phyloP scores from a whole-genome alignment of 805 yeast species.

The Zygoascus flipseniorum region DNA sequence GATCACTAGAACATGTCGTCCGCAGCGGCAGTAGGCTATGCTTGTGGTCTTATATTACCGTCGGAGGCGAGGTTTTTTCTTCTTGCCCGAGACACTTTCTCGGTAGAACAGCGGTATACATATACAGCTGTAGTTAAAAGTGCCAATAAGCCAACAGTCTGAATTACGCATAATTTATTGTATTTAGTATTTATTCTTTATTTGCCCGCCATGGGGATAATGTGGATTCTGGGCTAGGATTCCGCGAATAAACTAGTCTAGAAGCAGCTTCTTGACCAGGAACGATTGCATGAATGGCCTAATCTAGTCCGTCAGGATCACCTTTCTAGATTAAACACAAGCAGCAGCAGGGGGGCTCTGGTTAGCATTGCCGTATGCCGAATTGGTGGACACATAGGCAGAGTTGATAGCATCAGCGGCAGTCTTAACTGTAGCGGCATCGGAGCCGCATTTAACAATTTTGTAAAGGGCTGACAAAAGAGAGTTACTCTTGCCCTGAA shows the following conservation, averaged over 20 bases:
- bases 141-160: no score
- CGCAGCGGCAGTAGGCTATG: no score
- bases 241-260: constrained; percentile 40
- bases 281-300: constrained; percentile 52
- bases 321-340: constrained; percentile 29
- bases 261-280: constrained; percentile 38
- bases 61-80: no score
- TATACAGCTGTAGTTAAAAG: no score
- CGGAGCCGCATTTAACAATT: constrained; percentile 12
- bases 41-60: no score
- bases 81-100: no score
- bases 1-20: no score
- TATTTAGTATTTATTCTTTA: no score
- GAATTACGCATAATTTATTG: no score
- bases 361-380: constrained; percentile 6
- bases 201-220: constrained; percentile 27
- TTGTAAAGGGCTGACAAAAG: neutral
- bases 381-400: constrained; percentile 6
- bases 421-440: constrained; percentile 9
- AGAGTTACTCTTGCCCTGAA: constrained; percentile 5
- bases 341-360: constrained; percentile 3
- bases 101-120: no score
- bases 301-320: constrained; percentile 29
- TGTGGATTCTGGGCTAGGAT: constrained; percentile 21
- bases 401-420: constrained; percentile 9